These are phyloP conservation scores for Stagonosporopsis rhizophila DNA, from an alignment of 2,329 filamentous ascomycete genomes.

Conservation along the genomic window DNA sequence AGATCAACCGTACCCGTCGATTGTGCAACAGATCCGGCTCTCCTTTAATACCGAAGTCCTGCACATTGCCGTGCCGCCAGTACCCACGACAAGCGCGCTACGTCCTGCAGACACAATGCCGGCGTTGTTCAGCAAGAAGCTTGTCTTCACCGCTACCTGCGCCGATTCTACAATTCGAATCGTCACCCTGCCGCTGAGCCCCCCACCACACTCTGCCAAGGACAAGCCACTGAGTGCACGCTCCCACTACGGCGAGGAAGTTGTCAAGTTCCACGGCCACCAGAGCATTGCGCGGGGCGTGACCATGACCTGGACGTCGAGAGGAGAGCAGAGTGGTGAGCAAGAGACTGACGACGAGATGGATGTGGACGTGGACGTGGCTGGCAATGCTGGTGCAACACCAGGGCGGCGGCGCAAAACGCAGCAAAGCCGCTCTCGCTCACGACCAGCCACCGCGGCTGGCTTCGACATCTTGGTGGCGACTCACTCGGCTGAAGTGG, in stretches of 20 bases:
- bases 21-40: conserved; percentile 64
- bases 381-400: conserved; percentile 29
- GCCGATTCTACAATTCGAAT: conserved; percentile 64
- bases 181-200: conserved; percentile 61
- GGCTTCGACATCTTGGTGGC: conserved; percentile 53
- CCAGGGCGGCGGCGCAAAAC: conserved; percentile 28
- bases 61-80: conserved; percentile 58
- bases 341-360: conserved; percentile 43
- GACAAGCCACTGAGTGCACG: conserved; percentile 29
- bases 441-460: conserved; percentile 27
- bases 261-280: conserved; percentile 58
- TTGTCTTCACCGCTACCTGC: conserved; percentile 63
- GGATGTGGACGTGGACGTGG: conserved; percentile 47
- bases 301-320: conserved; percentile 60
- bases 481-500: conserved; percentile 50
- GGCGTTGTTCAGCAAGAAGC: conserved; percentile 56
- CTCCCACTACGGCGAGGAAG: conserved; percentile 53
- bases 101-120: conserved; percentile 51
- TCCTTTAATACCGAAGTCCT: conserved; percentile 61
- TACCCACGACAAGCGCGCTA: conserved; percentile 42
- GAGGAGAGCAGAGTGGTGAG: conserved; percentile 25
- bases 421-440: conserved; percentile 32
- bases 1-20: conserved; percentile 60
- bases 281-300: conserved; percentile 60
- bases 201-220: conserved; percentile 55